Base-by-base conservation (phyloP, 2,329 filamentous ascomycete genomes). In the Penicillium corylophilum region DNA sequence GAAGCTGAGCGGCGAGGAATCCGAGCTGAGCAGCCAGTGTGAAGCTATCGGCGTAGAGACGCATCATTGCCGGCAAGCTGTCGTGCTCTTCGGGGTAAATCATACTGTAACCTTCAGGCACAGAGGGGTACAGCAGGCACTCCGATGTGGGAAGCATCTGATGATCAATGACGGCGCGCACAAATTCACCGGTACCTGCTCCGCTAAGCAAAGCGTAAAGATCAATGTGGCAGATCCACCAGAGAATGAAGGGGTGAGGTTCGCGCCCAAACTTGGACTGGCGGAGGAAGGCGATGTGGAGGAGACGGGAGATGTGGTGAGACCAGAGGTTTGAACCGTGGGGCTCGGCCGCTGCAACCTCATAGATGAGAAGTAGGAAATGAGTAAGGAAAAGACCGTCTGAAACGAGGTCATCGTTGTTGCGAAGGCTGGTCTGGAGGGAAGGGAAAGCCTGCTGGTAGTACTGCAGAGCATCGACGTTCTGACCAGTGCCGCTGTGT, bases 321-420 rank as follows among this genome's bases (percentile, higher is more conserved):
- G 78, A 76, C 79, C 79, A 83, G 57, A 83, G 71, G 44, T 77
- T 78, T 15, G 76, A 71, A 15, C 73, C 73, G 43, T 73, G 72
- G 18, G 72, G 68, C 54, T 77, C 75, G 6, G 74, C 73, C 20
- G 74, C 74, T 20, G 75, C 74, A 53, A 79, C 74, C 68, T 83
- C 81, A 61, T 83, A 83, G 18, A 83, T 67, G 28, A 83, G 73
- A 7, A 84, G 72, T 4, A 84, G 67, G 54, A 82, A 82, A 62
- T 84, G 80, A 1, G 80, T 79, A 24, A 82, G 72, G 51, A 83
- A 78, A 22, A 79, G 72, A n/a, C 79, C 80, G 60, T 83, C 79
- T 0, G 79, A 81, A 16, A 77, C 73, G n/a, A 82, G 67, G 57
- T 83, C 78, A 41, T 78, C 71, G 12, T 75, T 69, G 38, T 71